phyloP scores from a whole-genome alignment of 2,329 filamentous ascomycete genomes.

The Tolypocladium nubicola region DNA sequence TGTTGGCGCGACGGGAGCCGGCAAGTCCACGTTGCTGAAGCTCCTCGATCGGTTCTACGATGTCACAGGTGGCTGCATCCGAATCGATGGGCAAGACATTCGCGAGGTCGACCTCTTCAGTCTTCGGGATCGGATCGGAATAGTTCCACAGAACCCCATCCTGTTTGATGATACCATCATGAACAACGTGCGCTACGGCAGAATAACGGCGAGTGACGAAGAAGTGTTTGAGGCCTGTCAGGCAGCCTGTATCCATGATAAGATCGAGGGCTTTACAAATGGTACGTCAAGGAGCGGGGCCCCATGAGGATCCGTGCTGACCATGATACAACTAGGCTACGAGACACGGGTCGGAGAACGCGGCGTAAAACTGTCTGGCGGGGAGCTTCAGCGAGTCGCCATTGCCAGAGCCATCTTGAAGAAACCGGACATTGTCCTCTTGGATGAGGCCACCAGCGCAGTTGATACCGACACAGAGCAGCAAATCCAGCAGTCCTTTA shows the following conservation, averaged over 20 bases:
- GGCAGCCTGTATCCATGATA: conserved; percentile 47
- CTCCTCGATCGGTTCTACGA: conserved; percentile 51
- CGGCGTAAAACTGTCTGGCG: conserved; percentile 52
- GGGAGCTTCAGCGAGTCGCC: conserved; percentile 55
- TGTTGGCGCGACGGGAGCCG: conserved; percentile 49
- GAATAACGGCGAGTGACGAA: conserved; percentile 40
- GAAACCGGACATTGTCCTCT: conserved; percentile 61
- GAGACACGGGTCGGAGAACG: conserved; percentile 39
- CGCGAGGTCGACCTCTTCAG: conserved; percentile 41
- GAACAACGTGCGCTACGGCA: conserved; percentile 49
- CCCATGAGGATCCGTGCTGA: neutral
- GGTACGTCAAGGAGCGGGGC: conserved; percentile 17
- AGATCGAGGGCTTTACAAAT: conserved; percentile 42
- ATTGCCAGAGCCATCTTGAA: conserved; percentile 65
- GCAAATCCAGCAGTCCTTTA: conserved; percentile 53
- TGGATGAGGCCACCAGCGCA: conserved; percentile 72
- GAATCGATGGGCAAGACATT: conserved; percentile 46
- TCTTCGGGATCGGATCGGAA: conserved; percentile 41
- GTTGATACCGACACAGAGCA: conserved; percentile 62
- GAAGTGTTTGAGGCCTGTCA: conserved; percentile 44
- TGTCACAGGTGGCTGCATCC: conserved; percentile 39
- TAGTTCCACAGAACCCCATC: conserved; percentile 45
- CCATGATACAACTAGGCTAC: conserved; percentile 25
- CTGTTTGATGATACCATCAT: conserved; percentile 49
- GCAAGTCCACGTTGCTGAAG: conserved; percentile 48